Conservation (phyloP, 768 basidiomycete species). For the Boletus subcaerulescens region DNA sequence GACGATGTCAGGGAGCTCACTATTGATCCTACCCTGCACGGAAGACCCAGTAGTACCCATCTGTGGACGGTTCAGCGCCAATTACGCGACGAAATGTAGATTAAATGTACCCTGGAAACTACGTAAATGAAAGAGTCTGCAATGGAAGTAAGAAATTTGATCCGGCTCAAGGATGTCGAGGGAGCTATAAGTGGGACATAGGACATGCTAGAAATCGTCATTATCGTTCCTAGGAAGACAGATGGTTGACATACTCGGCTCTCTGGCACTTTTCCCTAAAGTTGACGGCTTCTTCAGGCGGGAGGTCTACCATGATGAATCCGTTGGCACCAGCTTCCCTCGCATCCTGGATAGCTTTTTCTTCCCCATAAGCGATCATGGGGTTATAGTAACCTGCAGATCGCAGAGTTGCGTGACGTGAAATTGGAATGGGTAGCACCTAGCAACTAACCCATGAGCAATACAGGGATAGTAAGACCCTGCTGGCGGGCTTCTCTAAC, state of each 20-base stretch:
- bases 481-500: slow-evolving; percentile 75
- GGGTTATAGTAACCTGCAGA: slow-evolving; percentile 94
- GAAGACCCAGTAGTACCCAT: slow-evolving; percentile 99
- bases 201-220: slow-evolving; percentile 60
- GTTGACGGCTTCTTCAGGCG: slow-evolving; percentile 90
- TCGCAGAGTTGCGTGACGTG: neutral
- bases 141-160: slow-evolving; percentile 88
- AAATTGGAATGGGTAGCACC: neutral
- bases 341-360: slow-evolving; percentile 89
- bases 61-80: slow-evolving; percentile 37
- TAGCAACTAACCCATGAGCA: slow-evolving; percentile 37
- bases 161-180: slow-evolving; percentile 82
- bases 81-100: neutral
- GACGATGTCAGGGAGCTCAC: slow-evolving; percentile 78
- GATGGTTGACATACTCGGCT: slow-evolving; percentile 56
- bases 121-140: slow-evolving; percentile 98
- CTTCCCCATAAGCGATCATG: slow-evolving; percentile 91
- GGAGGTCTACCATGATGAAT: slow-evolving; percentile 96
- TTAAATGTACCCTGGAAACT: slow-evolving; percentile 77
- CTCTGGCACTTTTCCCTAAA: slow-evolving; percentile 88
- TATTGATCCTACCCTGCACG: slow-evolving; percentile 65
- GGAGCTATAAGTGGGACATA: slow-evolving; percentile 96
- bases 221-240: neutral
- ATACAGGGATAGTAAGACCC: slow-evolving; percentile 80
- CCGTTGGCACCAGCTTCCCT: slow-evolving; percentile 91